Base-by-base conservation (phyloP, 2,329 filamentous ascomycete genomes). In the Clonostachys rhizophaga region DNA sequence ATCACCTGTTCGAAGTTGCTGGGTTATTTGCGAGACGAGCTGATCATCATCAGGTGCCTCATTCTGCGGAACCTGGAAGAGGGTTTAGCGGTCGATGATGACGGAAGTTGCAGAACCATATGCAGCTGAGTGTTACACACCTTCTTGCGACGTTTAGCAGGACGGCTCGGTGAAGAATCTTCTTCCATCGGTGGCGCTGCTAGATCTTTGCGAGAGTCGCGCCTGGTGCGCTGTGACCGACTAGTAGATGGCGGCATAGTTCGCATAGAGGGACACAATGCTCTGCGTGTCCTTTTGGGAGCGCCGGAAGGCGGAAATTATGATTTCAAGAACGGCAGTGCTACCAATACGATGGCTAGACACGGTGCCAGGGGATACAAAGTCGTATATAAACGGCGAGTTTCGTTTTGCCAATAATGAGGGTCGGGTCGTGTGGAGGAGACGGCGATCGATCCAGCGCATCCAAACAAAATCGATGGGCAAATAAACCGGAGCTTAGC, bases 61-160 rank as follows among this genome's bases (percentile, higher is more conserved):
- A 34, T 60, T 69, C 24, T 30, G 24, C 24, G 24, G 24, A 30
- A 30, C 9, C 24, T 30, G 24, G 24, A 30, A 30, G 24, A 30
- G 24, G 24, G 24, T 35, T 68, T 65, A 47, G 59, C 69, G 34
- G 62, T 55, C 69, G 78, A 39, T n/a, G 14, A 39, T 45, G 47
- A 44, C 34, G 40, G 34, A 43, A 39, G 34, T 47, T 49, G 12
- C 30, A 37, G 8, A 34, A n/a, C 16, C 17, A 44, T 33, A 7
- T 33, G 12, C 30, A 17, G 18, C 41, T 40, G 16, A 30, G 43
- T 50, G 33, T 46, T 14, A 30, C 24, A 34, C 47, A 80, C 79
- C 74, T 79, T 81, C 69, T 76, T 84, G 66, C 81, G 78, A 58
- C 81, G 79, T 69, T 85, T 85, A 11, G 74, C 68, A n/a, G 81